Percentiles rank a stretch among this genome's conserved stretches.
Evolutionary conservation across 257 asterid species (phyloP).

Genomic region (Sherardia arvensis): DNA sequence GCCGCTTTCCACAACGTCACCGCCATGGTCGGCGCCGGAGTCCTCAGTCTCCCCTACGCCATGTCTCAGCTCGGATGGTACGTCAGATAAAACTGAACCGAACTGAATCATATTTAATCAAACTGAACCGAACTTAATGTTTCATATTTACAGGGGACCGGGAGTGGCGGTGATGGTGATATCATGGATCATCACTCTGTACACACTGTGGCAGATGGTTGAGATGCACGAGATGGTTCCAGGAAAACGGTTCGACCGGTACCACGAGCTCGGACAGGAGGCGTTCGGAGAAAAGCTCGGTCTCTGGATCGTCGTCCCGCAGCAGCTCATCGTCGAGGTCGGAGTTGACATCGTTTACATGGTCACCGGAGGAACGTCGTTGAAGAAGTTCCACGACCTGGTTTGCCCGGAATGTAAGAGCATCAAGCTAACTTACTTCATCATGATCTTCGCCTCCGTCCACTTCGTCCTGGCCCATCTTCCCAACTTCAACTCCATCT

Average conservation of each 20-base stretch:
- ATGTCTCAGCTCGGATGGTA: conserved; percentile 46
- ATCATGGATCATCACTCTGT: conserved; percentile 74
- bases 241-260: conserved; percentile 84
- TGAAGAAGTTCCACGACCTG: conserved; percentile 54
- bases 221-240: conserved; percentile 98
- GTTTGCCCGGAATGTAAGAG: conserved; percentile 35
- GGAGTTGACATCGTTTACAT: conserved; percentile 84
- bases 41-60: conserved; percentile 41
- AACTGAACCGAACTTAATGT: too few species aligned
- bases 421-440: conserved; percentile 61
- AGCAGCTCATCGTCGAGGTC: conserved; percentile 71
- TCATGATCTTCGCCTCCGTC: conserved; percentile 86
- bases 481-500: conserved; percentile 83
- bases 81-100: not conserved
- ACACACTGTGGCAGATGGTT: conserved; percentile 96
- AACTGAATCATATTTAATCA: not conserved
- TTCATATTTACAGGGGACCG: conserved; percentile 57
- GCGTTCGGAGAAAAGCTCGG: conserved; percentile 92
- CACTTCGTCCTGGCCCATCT: conserved; percentile 92
- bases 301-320: conserved; percentile 82
- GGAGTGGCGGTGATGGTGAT: conserved; percentile 69
- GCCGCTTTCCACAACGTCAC: conserved; percentile 47
- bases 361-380: conserved; percentile 86
- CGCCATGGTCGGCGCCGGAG: conserved; percentile 50
- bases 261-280: conserved; percentile 84